These are phyloP conservation scores for Aspergillus sparsus DNA, from an alignment of 495 filamentous ascomycete genomes.

Conservation along the genomic window DNA sequence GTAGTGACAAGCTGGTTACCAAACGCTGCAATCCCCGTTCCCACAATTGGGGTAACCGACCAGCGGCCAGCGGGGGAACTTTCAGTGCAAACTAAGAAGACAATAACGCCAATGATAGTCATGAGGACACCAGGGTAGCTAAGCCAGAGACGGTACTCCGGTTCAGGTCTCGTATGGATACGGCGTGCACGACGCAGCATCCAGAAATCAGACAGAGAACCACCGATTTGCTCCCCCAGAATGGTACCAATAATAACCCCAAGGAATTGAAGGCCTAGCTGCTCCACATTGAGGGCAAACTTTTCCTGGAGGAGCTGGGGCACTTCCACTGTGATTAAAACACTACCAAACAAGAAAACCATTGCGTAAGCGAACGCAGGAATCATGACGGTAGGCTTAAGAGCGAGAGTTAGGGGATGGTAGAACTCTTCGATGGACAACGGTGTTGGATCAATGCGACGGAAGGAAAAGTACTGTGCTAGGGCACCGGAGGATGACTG, in stretches of 20 bases:
- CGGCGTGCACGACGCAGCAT: constrained; percentile 43
- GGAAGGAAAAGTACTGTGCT: constrained; percentile 46
- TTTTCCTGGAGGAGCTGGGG: constrained; percentile 53
- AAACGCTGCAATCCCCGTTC: constrained; percentile 51
- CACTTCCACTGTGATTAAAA: constrained; percentile 54
- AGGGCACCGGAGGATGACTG: constrained; percentile 33
- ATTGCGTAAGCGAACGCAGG: constrained; percentile 52
- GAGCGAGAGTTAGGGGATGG: constrained; percentile 44
- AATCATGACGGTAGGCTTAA: constrained; percentile 47
- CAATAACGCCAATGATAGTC: constrained; percentile 49
- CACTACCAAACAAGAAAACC: constrained; percentile 51
- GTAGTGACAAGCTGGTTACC: constrained; percentile 62
- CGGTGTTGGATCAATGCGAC: constrained; percentile 51
- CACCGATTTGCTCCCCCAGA: constrained; percentile 57
- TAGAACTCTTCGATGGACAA: constrained; percentile 48
- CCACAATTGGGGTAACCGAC: constrained; percentile 52
- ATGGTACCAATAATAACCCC: constrained; percentile 56
- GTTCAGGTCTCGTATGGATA: constrained; percentile 34
- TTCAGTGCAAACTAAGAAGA: constrained; percentile 52
- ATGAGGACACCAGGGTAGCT: constrained; percentile 52
- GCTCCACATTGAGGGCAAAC: constrained; percentile 53
- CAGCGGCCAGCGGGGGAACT: constrained; percentile 42
- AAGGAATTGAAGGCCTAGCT: constrained; percentile 56
- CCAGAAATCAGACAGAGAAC: constrained; percentile 51
- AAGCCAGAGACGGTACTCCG: constrained; percentile 56